phyloP scores from a whole-genome alignment of 306 rosid genomes.

The Cicer judaicum region DNA sequence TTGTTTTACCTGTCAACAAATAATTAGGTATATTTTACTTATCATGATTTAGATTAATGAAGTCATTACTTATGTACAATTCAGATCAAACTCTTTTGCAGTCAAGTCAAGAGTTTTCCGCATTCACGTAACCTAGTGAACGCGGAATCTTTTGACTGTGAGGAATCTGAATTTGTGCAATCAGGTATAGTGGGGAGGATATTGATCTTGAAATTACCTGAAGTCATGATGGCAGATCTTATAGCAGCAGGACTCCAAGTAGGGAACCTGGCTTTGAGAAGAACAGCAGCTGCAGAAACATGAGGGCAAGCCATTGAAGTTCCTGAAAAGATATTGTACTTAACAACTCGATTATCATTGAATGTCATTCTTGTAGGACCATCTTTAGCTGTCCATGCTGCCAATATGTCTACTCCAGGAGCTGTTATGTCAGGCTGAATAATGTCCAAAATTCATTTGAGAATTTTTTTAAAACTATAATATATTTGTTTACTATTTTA shows the following conservation, averaged over 20 bases:
- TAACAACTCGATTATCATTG: slow-evolving; percentile 64
- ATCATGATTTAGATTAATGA: too few relatives aligned
- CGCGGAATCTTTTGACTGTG: too few relatives aligned
- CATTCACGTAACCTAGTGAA: background rate
- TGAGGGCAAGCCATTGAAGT: slow-evolving; percentile 99
- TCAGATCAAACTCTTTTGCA: background rate
- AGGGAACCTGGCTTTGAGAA: slow-evolving; percentile 84
- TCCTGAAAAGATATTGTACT: slow-evolving; percentile 78
- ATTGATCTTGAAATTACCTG: slow-evolving; percentile 57
- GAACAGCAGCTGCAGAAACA: slow-evolving; percentile 74
- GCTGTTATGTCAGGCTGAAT: slow-evolving; percentile 96
- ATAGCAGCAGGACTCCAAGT: slow-evolving; percentile 88
- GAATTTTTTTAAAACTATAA: background rate
- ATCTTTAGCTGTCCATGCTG: slow-evolving; percentile 83
- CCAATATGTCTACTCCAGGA: slow-evolving; percentile 89
- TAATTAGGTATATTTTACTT: too few relatives aligned
- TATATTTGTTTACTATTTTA: background rate
- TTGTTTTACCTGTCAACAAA: too few relatives aligned
- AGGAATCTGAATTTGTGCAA: background rate
- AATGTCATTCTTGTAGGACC: slow-evolving; percentile 68
- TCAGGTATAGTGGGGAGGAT: background rate
- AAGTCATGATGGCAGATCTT: slow-evolving; percentile 89
- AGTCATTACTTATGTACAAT: background rate
- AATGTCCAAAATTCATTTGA: background rate
- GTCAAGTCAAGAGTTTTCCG: background rate